Evolutionary conservation across 352 stramenopile genomes (phyloP), one percentile per base, ranked within the genome.

Genomic region (Globisporangium irregulare): DNA sequence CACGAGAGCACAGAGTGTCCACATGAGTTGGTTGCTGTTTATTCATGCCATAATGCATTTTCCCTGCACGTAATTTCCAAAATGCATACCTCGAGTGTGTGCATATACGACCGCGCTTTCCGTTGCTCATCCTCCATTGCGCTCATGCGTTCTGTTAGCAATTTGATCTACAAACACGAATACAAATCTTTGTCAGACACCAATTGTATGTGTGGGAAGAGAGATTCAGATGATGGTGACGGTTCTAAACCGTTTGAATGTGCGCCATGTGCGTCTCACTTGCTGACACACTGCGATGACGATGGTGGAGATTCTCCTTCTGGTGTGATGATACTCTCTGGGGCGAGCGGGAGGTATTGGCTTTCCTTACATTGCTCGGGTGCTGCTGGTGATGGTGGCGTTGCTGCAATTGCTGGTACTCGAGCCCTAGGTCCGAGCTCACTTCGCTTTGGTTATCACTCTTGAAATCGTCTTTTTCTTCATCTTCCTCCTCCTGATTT

Each of bases 71-170:
- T 41, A 12, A 57, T 27, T 9, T 48, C 51, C 20, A 22, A 63
- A 43, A 57, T 53, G 15, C 25, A 41, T 51, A 89, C 82, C 76
- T 91, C 79, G 12, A 91, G 22, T 8, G 64, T 79, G 27, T 67
- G 59, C 54, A 88, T 72, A 25, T 79, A 78, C 18, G 67, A 50
- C 54, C 69, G 66, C 9, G 64, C 78, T 57, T 78, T 79, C 27
- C 71, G 68, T 50, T 81, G 76, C 43, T 84, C 78, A 1, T 69
- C 72, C 25, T 91, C 82, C 34, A 89, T 70, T 10, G 72, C 73
- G 32, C 73, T 86, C 48, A 91, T 64, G 36, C 76, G 72, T 64
- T 87, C 80, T 6, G 84, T 77, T 0, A 91, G 71, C 48, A 84
- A 79, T 53, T 87, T 76, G 36, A 91, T 88, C 82, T 91, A 27